These are phyloP conservation scores for Balansia obtecta DNA, from an alignment of 2,329 filamentous ascomycete species.

Conservation along the genomic window DNA sequence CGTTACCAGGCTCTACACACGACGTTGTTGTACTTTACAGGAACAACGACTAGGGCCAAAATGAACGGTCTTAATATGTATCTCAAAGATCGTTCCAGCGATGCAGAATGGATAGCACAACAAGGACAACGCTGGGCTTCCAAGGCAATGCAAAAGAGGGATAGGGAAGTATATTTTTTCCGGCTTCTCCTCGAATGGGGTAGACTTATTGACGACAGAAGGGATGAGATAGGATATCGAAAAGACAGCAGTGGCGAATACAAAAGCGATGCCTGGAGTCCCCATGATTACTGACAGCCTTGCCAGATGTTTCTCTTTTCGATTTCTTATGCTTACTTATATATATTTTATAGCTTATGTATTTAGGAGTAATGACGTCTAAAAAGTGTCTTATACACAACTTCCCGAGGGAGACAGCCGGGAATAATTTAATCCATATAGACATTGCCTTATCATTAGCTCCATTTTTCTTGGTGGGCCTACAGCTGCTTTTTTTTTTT, in stretches of 20 bases:
- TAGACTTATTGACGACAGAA: conserved; percentile 49
- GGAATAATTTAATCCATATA: no score
- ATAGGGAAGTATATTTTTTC: conserved; percentile 75
- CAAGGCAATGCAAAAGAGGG: conserved; percentile 51
- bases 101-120: conserved; percentile 53
- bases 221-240: conserved; percentile 31
- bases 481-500: no score
- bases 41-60: conserved; percentile 31
- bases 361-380: no score
- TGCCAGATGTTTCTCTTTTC: neutral
- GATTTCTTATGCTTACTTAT: neutral
- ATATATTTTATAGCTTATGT: no score
- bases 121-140: conserved; percentile 53
- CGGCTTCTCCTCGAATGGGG: conserved; percentile 68
- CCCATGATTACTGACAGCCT: neutral
- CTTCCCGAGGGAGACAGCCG: no score
- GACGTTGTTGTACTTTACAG: conserved; percentile 62
- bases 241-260: conserved; percentile 17
- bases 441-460: neutral
- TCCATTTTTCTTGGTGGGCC: neutral
- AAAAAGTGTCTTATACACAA: no score
- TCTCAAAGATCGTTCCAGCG: conserved; percentile 33
- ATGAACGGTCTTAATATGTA: conserved; percentile 33
- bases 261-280: conserved; percentile 18
- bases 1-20: conserved; percentile 63